A percentile compares a stretch with the other conserved stretches of the same genome.
These are phyloP conservation scores for Fusarium sp. DNA, from an alignment of 2,329 filamentous ascomycete genomes.

Conservation along the genomic window DNA sequence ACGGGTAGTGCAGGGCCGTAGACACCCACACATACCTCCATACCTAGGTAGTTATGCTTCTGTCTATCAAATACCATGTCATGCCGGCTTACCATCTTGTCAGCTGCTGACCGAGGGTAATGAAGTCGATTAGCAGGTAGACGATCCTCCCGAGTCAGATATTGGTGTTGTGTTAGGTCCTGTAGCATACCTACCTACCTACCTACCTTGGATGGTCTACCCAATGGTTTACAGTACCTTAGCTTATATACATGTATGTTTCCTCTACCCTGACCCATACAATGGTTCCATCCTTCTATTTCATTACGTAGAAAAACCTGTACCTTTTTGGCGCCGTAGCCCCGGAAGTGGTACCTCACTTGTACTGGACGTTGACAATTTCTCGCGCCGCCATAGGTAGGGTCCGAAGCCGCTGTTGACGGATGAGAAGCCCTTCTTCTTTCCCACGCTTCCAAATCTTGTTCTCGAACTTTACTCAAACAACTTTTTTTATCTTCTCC, in stretches of 20 bases:
- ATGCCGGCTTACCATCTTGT: constrained; percentile 1
- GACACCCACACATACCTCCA: constrained; percentile 9
- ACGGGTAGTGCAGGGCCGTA: constrained; percentile 12
- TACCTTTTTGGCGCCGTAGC: constrained; percentile 26
- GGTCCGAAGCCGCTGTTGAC: constrained; percentile 48
- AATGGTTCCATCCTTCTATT: constrained; percentile 3
- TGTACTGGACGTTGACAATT: constrained; percentile 43
- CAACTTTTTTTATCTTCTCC: constrained; percentile 8
- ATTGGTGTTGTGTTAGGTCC: neutral
- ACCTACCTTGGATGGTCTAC: neutral
- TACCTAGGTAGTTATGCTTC: neutral
- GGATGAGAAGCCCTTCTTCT: constrained; percentile 37
- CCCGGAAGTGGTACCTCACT: constrained; percentile 22
- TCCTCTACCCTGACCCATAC: constrained; percentile 11
- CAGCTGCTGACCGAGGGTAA: constrained; percentile 20
- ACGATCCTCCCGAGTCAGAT: constrained; percentile 10
- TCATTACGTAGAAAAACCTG: constrained; percentile 9
- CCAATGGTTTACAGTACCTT: neutral
- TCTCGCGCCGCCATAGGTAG: constrained; percentile 42
- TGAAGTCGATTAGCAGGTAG: neutral
- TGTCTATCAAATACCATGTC: neutral
- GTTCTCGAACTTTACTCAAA: constrained; percentile 16
- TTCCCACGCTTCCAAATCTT: constrained; percentile 31
- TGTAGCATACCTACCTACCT: neutral
- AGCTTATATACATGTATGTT: constrained; percentile 1